Base-by-base conservation (phyloP, 495 filamentous ascomycete genomes). In the Cercophora sp. region DNA sequence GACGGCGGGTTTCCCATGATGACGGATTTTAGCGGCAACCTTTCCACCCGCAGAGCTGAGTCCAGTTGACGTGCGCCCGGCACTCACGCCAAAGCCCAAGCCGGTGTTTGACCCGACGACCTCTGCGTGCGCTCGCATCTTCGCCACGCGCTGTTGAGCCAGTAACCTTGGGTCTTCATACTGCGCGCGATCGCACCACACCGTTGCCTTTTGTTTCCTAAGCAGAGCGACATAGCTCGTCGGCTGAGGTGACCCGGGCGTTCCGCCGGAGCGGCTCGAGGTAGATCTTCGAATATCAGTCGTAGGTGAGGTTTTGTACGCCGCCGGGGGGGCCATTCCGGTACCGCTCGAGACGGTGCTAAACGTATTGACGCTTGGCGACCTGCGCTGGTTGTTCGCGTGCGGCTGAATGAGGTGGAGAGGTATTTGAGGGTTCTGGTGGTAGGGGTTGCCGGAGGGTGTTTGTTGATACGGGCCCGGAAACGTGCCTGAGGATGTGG, bases 171-270 rank as follows among this genome's bases (percentile, higher is more conserved):
- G 88, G 70, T 99, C 94, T 69, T 97, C 90, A 44, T 86, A 81
- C 61, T 99, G 93, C 11, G 91, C 81, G 47, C 91, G 90, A 58
- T 97, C 94, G 69, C 92, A 96, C 93, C 93, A 99, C 6, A 99
- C 93, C 0, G 93, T 99, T 24, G 89, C 93, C 64, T 97, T 99
- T 64, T 99, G 93, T 59, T 89, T 89, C 41, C 93, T 82, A 74
- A 99, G 86, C 8, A 96, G 75, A 11, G 93, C 92, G 19, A 99
- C 93, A 68, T 99, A 99, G 56, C 87, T 83, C 24, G 83, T 76
- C 5, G 86, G 79, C 35, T 79, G 76, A 16, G 69, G 69, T 4
- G 72, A 73, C 3, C 79, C 77, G 15, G 74, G 68, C 6, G 76
- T 76, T 35, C 79, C 79, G 51, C 79, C 79, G 6, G 87, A 91